Percentiles rank a stretch among this genome's conserved stretches.
phyloP scores from a whole-genome alignment of 169 alveolate species.

The Eimeria falciformis region DNA sequence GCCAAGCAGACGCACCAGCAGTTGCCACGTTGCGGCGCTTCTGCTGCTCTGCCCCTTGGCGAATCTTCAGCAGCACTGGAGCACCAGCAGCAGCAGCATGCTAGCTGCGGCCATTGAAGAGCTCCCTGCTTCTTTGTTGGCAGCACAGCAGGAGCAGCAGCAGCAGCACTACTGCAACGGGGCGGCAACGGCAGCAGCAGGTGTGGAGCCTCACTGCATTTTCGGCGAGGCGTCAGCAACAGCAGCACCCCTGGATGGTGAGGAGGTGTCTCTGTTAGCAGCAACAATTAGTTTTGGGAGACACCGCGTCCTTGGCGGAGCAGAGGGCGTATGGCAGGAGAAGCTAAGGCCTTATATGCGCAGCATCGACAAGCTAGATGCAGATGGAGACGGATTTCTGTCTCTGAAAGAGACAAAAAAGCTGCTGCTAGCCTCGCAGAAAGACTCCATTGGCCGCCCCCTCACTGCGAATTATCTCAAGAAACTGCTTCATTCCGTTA shows the following conservation, averaged over 20 bases:
- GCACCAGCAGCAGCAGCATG: not conserved
- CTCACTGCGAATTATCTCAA: not conserved
- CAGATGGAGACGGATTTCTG: not conserved
- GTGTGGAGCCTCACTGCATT: not conserved
- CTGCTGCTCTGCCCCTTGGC: too few relatives aligned
- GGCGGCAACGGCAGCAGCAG: not conserved
- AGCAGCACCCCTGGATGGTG: slow-evolving; percentile 26
- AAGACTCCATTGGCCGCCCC: slow-evolving; percentile 2
- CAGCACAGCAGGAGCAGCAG: slow-evolving; percentile 54
- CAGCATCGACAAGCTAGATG: not conserved
- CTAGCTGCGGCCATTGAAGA: not conserved
- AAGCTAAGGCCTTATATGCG: not conserved
- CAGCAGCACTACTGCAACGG: slow-evolving; percentile 21
- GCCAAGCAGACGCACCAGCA: slow-evolving; percentile 16
- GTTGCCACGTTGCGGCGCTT: too few relatives aligned
- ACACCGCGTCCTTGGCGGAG: not conserved
- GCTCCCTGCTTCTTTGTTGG: not conserved
- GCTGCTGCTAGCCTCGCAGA: not conserved
- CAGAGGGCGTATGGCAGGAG: not conserved
- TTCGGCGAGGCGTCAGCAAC: slow-evolving; percentile 24
- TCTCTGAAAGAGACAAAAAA: slow-evolving; percentile 5
- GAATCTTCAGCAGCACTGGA: slow-evolving; percentile 8
- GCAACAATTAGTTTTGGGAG: not conserved
- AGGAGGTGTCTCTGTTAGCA: slow-evolving; percentile 10
- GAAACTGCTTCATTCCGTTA: slow-evolving; percentile 5